These are phyloP conservation scores for Apocynum venetum DNA, from an alignment of 257 asterid genomes.

Conservation along the genomic window DNA sequence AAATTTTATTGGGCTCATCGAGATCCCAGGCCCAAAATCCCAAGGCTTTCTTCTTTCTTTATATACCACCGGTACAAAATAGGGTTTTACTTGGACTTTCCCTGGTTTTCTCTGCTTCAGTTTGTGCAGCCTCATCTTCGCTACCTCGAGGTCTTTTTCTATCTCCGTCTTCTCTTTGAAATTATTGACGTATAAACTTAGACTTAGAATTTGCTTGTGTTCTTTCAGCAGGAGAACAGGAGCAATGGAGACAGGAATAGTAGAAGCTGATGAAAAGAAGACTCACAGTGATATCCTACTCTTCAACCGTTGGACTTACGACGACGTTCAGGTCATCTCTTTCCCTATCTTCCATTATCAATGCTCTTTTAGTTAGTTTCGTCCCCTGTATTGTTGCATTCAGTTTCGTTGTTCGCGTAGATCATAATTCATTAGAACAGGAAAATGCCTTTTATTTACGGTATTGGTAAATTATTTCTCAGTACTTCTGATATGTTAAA, in stretches of 20 bases:
- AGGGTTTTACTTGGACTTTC: not conserved
- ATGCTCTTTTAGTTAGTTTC: not conserved
- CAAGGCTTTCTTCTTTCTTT: not conserved
- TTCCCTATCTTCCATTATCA: not conserved
- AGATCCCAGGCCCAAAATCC: not conserved
- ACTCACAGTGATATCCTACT: conserved; percentile 42
- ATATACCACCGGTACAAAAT: not conserved
- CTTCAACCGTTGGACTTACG: conserved; percentile 69
- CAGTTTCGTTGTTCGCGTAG: not conserved
- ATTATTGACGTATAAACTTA: not conserved
- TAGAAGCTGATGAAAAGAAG: conserved; percentile 29
- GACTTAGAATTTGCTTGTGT: not conserved
- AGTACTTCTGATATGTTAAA: too few species aligned
- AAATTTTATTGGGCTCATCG: not conserved
- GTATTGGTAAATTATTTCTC: not conserved
- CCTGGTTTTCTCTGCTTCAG: not conserved
- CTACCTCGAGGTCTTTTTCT: not conserved
- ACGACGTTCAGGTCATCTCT: conserved; percentile 48
- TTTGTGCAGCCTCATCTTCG: not conserved
- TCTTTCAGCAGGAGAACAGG: conserved; percentile 7
- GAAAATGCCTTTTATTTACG: not conserved
- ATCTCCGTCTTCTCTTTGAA: not conserved
- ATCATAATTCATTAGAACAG: not conserved
- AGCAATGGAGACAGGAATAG: conserved; percentile 33
- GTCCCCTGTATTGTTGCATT: not conserved